Base-by-base conservation (phyloP, 805 yeast genomes). In the Priceomyces carsonii region DNA sequence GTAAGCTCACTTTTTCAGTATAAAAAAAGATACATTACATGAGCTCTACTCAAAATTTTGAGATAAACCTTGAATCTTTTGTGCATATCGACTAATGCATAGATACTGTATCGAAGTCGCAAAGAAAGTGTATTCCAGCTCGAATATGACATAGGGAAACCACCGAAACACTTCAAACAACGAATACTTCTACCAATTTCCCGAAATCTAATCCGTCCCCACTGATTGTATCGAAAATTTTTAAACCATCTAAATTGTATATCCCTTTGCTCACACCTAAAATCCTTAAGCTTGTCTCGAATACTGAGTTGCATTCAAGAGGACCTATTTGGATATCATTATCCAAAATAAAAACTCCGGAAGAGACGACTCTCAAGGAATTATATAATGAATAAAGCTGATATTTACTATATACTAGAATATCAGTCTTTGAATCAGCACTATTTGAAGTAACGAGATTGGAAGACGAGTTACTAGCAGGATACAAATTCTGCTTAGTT, bases 201-300 rank as follows among this genome's bases (percentile, higher is more conserved):
- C 88, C 89, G 51, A 85, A 81, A 42, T 80, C 89, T 43, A 80
- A 69, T 1, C 78, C 73, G 38, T 84, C 90, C 3, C 90, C 87
- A 13, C 79, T 71, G 23, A 55, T 50, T 8, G 78, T 62, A 49
- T 85, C 95, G 30, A 80, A 70, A 9, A 86, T 65, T 38, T 74
- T 74, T n/a, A 83, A 70, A 2, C 85, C 88, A 36, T 74, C 79
- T 14, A 86, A 58, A 28, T 76, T 74, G 51, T 73, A 80, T 6
- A 81, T 69, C 0, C 95, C 95, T 44, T 70, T 68, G 26, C 79
- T 73, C 9, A 84, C 59, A 0, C 87, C 89, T 30, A 82, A 61
- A 24, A 85, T 55, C 33, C 65, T 66, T 18, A 85, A 59, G 33
- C 75, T 79, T 2, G 86, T 72, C 44, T 85, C 90, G 47, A 70